Conservation (phyloP, 257 asterid species). For the Solanum piurae region DNA sequence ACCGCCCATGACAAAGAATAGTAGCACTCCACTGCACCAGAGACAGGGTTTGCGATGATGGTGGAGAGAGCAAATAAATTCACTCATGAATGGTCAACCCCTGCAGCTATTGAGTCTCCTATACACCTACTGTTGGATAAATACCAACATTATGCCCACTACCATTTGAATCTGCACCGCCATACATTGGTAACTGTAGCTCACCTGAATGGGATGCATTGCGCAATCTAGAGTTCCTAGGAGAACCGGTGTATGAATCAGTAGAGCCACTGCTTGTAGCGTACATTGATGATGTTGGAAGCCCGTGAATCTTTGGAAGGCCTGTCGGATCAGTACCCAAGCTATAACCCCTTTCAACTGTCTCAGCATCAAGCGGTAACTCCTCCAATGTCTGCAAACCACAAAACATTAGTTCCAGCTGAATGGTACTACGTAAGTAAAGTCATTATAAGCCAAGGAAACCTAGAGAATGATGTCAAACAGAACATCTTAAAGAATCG, state of each 20-base stretch:
- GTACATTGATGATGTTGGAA: constrained; percentile 68
- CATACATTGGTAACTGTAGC: constrained; percentile 46
- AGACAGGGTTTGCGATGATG: not conserved
- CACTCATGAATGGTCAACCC: constrained; percentile 1
- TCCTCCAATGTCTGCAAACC: constrained; percentile 67
- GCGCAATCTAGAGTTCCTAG: constrained; percentile 44
- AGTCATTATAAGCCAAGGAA: not conserved
- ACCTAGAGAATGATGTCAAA: not conserved
- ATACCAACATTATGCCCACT: constrained; percentile 40
- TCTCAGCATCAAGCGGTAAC: constrained; percentile 83
- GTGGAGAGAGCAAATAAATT: constrained; percentile 11
- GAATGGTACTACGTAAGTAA: not conserved
- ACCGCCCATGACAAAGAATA: constrained; percentile 17
- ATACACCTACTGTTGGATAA: constrained; percentile 43
- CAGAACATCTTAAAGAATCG: not conserved
- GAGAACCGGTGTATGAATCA: constrained; percentile 50
- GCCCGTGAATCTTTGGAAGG: constrained; percentile 85
- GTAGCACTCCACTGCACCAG: constrained; percentile 14
- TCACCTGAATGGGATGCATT: constrained; percentile 86
- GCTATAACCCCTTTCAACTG: constrained; percentile 86
- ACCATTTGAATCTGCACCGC: constrained; percentile 45
- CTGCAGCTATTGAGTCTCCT: constrained; percentile 4
- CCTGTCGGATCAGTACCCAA: constrained; percentile 66
- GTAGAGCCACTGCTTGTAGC: constrained; percentile 35
- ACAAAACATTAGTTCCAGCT: not conserved